These are phyloP conservation scores for Colletotrichum spaethianum DNA, from an alignment of 2,329 filamentous ascomycete genomes.

Conservation along the genomic window DNA sequence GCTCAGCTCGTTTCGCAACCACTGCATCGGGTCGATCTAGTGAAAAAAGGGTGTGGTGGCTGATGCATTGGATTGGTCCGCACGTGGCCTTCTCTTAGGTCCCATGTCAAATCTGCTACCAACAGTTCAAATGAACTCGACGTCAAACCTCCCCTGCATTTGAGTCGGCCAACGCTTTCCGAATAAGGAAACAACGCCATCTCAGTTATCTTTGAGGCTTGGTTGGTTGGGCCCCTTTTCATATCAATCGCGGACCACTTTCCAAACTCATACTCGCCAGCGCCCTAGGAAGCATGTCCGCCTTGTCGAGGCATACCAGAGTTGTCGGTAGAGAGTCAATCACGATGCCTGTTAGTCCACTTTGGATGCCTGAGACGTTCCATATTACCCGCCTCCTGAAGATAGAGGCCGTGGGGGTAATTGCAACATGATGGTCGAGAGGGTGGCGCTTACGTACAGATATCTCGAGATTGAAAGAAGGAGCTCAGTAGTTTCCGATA, in stretches of 20 bases:
- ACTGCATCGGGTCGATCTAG: neutral
- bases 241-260: neutral
- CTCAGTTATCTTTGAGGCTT: neutral
- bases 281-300: neutral
- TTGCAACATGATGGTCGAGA: neutral
- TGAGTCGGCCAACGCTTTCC: neutral
- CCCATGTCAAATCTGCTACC: conserved; percentile 16
- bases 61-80: neutral
- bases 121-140: neutral
- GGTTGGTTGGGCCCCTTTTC: neutral
- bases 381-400: neutral
- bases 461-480: neutral
- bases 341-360: neutral
- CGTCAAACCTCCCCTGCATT: conserved; percentile 17
- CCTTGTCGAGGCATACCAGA: neutral
- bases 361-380: neutral
- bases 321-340: neutral
- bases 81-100: neutral
- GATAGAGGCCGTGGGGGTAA: neutral
- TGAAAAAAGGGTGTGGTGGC: neutral
- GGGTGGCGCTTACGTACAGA: neutral
- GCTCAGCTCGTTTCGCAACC: conserved; percentile 12
- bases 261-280: neutral
- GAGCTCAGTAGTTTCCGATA: neutral
- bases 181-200: neutral